Evolutionary conservation across 441 rosid genomes (phyloP).

Genomic region (Lepidium campestre): DNA sequence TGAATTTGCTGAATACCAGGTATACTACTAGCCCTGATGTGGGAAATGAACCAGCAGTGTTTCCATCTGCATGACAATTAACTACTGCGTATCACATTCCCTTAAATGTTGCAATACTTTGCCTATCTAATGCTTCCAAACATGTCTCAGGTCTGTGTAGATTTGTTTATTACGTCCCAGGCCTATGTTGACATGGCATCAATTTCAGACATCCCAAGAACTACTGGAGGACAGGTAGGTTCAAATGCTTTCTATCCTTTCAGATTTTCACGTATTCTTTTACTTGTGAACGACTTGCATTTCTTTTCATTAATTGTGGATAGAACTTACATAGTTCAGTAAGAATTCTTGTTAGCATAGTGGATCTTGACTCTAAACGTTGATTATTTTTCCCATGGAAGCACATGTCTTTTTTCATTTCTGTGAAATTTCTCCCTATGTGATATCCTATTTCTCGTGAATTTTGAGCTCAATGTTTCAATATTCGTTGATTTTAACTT

Average conservation of each 20-base stretch:
- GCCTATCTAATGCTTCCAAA: constrained; percentile 1
- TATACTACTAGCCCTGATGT: constrained; percentile 10
- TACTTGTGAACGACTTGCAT: not conserved
- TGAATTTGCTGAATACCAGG: constrained; percentile 96
- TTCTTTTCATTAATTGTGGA: not conserved
- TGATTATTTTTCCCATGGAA: not conserved
- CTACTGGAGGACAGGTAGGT: constrained; percentile 91
- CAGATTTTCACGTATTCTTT: not conserved
- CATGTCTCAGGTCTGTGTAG: constrained; percentile 76
- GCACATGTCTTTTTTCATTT: not conserved
- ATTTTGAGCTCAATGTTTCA: not conserved
- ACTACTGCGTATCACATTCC: not conserved
- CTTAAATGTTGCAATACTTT: not conserved
- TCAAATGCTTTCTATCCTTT: not conserved
- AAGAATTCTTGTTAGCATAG: not conserved
- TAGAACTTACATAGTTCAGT: not conserved
- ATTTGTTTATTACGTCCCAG: constrained; percentile 78
- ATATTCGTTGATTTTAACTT: not conserved
- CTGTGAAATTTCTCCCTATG: not conserved
- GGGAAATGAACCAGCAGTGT: not conserved
- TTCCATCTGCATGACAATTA: not conserved
- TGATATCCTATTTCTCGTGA: not conserved
- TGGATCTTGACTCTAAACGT: not conserved
- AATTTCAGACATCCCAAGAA: constrained; percentile 75
- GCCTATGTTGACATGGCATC: constrained; percentile 82